These are phyloP conservation scores for Nitzschia sp. DNA, from an alignment of 108 stramenopile species.

Conservation along the genomic window DNA sequence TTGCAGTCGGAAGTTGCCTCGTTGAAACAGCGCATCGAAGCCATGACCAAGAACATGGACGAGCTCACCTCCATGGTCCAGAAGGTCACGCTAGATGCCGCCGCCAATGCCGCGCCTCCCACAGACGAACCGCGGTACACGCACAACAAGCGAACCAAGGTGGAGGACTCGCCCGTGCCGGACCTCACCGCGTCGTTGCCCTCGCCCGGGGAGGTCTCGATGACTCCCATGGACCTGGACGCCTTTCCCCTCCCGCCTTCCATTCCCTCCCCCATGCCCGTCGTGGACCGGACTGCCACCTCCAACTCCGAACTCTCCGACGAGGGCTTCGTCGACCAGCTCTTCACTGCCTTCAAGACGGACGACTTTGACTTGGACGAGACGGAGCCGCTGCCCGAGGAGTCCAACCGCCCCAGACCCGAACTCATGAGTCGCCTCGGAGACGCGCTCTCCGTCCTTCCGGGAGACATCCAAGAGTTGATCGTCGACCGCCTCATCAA, in stretches of 20 bases:
- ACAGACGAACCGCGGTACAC: slow-evolving; percentile 9
- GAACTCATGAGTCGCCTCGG: slow-evolving; percentile 74
- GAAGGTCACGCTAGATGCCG: slow-evolving; percentile 58
- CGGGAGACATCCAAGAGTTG: slow-evolving; percentile 76
- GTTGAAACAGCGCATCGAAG: slow-evolving; percentile 68
- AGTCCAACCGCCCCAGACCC: slow-evolving; percentile 53
- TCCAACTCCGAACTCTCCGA: slow-evolving; percentile 39
- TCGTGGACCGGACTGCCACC: slow-evolving; percentile 25
- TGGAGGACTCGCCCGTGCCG: slow-evolving; percentile 16
- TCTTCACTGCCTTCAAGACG: slow-evolving; percentile 52
- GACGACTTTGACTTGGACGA: slow-evolving; percentile 34
- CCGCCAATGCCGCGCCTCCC: too few species aligned
- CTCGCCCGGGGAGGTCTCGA: slow-evolving; percentile 18
- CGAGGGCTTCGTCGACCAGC: slow-evolving; percentile 54
- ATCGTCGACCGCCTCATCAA: slow-evolving; percentile 76
- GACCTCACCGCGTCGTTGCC: slow-evolving; percentile 18
- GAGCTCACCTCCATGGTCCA: slow-evolving; percentile 67
- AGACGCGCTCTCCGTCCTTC: slow-evolving; percentile 70
- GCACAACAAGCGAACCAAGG: slow-evolving; percentile 28
- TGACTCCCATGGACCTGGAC: slow-evolving; percentile 13
- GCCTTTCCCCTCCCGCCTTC: slow-evolving; percentile 33
- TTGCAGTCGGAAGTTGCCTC: slow-evolving; percentile 67
- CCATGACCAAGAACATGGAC: slow-evolving; percentile 84
- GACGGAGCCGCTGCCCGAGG: background rate
- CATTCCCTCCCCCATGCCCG: slow-evolving; percentile 20